phyloP scores from a whole-genome alignment of 1,284 basidiomycete species.

The Apiotrichum akiyoshidainum region DNA sequence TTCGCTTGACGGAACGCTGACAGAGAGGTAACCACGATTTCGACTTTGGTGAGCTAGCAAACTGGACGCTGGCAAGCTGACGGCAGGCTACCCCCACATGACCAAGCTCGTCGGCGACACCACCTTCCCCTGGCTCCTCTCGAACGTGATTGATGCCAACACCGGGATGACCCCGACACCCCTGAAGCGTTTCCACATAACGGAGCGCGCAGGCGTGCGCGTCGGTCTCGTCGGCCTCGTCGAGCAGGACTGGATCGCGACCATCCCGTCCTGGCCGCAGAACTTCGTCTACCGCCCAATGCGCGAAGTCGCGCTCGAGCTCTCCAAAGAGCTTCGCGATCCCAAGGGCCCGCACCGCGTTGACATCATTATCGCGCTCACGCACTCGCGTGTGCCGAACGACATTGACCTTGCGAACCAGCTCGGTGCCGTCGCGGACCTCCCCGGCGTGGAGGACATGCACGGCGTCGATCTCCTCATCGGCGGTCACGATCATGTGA shows the following conservation, averaged over 20 bases:
- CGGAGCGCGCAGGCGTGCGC: constrained; percentile 65
- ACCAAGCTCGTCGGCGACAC: constrained; percentile 67
- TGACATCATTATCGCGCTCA: constrained; percentile 76
- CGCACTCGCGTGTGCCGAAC: constrained; percentile 71
- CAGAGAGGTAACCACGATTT: constrained; percentile 75
- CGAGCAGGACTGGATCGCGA: constrained; percentile 84
- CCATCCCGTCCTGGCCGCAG: constrained; percentile 75
- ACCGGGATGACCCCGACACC: constrained; percentile 61
- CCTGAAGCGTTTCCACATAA: constrained; percentile 61
- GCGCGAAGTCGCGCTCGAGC: constrained; percentile 61
- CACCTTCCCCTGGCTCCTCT: constrained; percentile 68
- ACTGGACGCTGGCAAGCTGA: constrained; percentile 4
- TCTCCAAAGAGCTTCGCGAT: constrained; percentile 70
- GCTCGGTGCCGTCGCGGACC: constrained; percentile 59
- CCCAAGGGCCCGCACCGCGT: constrained; percentile 65
- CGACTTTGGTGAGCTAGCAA: constrained; percentile 59
- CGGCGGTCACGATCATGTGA: constrained; percentile 80
- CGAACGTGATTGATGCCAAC: constrained; percentile 66
- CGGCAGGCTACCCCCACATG: constrained; percentile 71
- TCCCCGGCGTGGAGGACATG: constrained; percentile 48
- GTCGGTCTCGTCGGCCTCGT: constrained; percentile 79
- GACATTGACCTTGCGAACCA: constrained; percentile 67
- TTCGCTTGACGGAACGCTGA: background rate
- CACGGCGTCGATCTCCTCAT: constrained; percentile 83
- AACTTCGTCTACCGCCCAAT: constrained; percentile 69